These are phyloP conservation scores for Suhomyces canberraensis DNA, from an alignment of 805 yeast genomes.

Conservation along the genomic window DNA sequence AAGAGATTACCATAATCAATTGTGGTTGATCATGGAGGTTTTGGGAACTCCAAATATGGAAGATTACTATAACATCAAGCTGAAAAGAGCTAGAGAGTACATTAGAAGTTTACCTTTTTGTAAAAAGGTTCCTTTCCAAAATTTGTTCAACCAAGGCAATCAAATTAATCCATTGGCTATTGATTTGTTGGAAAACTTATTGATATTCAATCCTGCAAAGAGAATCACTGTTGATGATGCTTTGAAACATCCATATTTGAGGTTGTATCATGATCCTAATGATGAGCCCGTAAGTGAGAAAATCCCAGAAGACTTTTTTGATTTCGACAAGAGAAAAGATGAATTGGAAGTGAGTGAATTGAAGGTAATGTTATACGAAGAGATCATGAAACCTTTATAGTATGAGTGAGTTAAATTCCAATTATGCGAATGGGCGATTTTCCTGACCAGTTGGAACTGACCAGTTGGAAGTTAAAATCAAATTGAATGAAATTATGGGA, in stretches of 20 bases:
- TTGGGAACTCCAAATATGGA: conserved; percentile 86
- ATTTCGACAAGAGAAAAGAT: conserved; percentile 82
- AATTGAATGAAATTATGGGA: too few relatives aligned
- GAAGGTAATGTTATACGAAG: conserved; percentile 74
- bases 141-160: conserved; percentile 27
- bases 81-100: conserved; percentile 85
- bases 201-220: conserved; percentile 68
- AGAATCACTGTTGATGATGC: conserved; percentile 77
- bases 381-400: conserved; percentile 61
- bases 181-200: conserved; percentile 63
- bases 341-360: conserved; percentile 72
- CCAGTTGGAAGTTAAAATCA: too few relatives aligned
- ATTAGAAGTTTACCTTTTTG: conserved; percentile 73
- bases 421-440: too few relatives aligned
- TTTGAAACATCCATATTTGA: conserved; percentile 79
- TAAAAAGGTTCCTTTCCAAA: conserved; percentile 55
- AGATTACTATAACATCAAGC: conserved; percentile 70
- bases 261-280: conserved; percentile 87
- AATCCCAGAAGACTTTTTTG: conserved; percentile 83
- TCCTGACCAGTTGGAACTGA: too few relatives aligned
- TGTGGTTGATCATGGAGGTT: conserved; percentile 77
- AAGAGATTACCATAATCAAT: conserved; percentile 87
- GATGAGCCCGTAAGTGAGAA: conserved; percentile 89
- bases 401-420: not conserved
- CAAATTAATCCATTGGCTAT: conserved; percentile 39